Conservation (phyloP, 129 eudicot species). For the Lactuca saligna region DNA sequence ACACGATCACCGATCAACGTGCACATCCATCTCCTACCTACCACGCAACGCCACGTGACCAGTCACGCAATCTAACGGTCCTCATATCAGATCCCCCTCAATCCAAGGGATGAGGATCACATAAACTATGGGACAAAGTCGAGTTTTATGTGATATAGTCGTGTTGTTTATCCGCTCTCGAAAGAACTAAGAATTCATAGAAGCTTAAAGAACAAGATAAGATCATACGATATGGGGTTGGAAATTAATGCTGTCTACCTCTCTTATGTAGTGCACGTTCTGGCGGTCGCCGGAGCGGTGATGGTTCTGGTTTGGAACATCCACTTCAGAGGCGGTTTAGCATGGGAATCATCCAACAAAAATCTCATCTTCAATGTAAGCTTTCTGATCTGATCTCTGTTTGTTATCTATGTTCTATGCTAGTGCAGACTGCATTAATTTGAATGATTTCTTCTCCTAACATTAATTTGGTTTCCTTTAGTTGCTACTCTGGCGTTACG, state of each 20-base stretch:
- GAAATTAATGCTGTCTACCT: conserved; percentile 53
- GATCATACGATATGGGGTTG: conserved; percentile 36
- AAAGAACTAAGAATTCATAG: conserved; percentile 6
- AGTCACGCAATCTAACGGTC: conserved; percentile 23
- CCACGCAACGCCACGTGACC: conserved; percentile 15
- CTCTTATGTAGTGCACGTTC: conserved; percentile 64
- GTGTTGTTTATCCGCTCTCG: conserved; percentile 1
- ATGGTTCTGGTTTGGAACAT: conserved; percentile 80
- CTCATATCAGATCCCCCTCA: not conserved
- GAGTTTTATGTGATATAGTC: not conserved
- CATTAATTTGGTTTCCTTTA: conserved; percentile 1
- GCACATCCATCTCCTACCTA: conserved; percentile 24
- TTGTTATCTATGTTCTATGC: not conserved
- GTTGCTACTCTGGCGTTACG: not conserved
- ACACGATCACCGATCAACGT: conserved; percentile 37
- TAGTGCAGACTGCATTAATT: not conserved
- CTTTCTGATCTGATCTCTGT: not conserved
- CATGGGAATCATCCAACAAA: conserved; percentile 75
- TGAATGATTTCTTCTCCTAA: not conserved
- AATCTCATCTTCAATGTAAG: conserved; percentile 81
- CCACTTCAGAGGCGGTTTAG: conserved; percentile 88
- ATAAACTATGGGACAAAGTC: not conserved
- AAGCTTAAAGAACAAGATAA: conserved; percentile 30
- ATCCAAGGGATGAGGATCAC: conserved; percentile 27
- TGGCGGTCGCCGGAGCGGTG: conserved; percentile 55